A percentile compares a stretch with the other conserved stretches of the same genome.
Conservation (phyloP, 805 yeast genomes). For the Kuraishia hungarica region DNA sequence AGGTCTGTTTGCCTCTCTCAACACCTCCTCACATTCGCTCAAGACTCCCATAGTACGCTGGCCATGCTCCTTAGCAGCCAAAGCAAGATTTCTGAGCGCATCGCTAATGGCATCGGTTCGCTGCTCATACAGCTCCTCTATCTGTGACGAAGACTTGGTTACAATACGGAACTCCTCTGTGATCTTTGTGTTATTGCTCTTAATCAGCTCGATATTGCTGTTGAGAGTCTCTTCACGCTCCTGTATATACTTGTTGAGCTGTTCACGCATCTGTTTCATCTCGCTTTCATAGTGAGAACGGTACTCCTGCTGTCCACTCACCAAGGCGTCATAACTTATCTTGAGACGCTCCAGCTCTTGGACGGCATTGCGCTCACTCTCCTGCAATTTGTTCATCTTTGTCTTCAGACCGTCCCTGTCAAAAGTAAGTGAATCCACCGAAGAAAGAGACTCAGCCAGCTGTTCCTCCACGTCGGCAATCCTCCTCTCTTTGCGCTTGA, state of each 20-base stretch:
- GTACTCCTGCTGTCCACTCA: conserved; percentile 34
- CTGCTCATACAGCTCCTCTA: conserved; percentile 34
- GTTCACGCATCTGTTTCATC: conserved; percentile 22
- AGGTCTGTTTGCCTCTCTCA: conserved; percentile 14
- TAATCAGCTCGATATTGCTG: conserved; percentile 23
- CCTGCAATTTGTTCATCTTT: conserved; percentile 39
- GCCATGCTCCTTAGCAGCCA: conserved; percentile 31
- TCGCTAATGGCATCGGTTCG: conserved; percentile 31
- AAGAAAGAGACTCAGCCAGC: conserved; percentile 35
- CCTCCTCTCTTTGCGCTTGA: conserved; percentile 64
- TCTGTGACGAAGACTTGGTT: conserved; percentile 29
- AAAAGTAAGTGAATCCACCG: conserved; percentile 38
- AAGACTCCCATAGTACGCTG: conserved; percentile 30
- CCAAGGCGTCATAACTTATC: conserved; percentile 49
- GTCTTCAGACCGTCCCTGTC: conserved; percentile 41
- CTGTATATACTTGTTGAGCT: conserved; percentile 25
- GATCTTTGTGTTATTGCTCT: conserved; percentile 35
- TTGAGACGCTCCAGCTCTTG: conserved; percentile 50
- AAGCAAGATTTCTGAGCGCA: conserved; percentile 28
- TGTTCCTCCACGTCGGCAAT: conserved; percentile 58
- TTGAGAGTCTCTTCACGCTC: conserved; percentile 14
- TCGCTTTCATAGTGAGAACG: conserved; percentile 36
- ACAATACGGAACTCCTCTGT: conserved; percentile 37
- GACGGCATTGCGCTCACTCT: conserved; percentile 31
- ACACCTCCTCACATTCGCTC: conserved; percentile 27